Evolutionary conservation across 495 filamentous ascomycete genomes (phyloP).

Genomic region (Emericellopsis terricola): DNA sequence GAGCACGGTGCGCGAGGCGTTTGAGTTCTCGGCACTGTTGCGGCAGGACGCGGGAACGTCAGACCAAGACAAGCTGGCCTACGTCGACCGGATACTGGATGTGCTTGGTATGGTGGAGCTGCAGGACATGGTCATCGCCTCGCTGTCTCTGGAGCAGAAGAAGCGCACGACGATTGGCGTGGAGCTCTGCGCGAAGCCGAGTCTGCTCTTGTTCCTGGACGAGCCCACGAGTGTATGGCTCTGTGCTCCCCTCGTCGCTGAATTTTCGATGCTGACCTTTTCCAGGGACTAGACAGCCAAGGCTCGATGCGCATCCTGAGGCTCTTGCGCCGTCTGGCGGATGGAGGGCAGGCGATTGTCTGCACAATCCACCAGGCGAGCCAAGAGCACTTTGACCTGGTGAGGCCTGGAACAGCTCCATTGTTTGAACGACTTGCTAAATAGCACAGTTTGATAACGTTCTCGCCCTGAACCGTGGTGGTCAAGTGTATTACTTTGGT

Average conservation of each 20-base stretch:
- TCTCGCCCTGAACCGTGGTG: conserved; percentile 47
- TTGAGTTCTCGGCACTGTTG: conserved; percentile 63
- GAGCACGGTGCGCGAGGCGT: conserved; percentile 69
- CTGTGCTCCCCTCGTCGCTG: too few relatives aligned
- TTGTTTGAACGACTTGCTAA: too few relatives aligned
- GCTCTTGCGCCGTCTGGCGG: conserved; percentile 67
- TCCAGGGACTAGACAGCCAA: conserved; percentile 78
- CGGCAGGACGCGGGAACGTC: conserved; percentile 51
- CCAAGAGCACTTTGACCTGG: conserved; percentile 50
- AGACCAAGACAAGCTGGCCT: conserved; percentile 54
- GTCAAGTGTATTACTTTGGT: conserved; percentile 58
- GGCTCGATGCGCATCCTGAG: conserved; percentile 64
- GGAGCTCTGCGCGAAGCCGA: conserved; percentile 74
- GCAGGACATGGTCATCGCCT: conserved; percentile 64
- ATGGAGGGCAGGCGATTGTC: conserved; percentile 64
- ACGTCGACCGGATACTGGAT: conserved; percentile 76
- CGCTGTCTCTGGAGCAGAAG: conserved; percentile 50
- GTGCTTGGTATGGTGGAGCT: conserved; percentile 65
- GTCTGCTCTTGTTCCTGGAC: conserved; percentile 56
- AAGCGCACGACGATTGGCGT: conserved; percentile 76
- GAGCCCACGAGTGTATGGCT: conserved; percentile 66
- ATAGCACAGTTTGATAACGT: conserved; percentile 31
- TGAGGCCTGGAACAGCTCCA: too few relatives aligned
- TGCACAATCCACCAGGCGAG: conserved; percentile 68
- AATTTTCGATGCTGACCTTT: too few relatives aligned